Conservation (phyloP, 2,329 filamentous ascomycete genomes). For the Scedosporium dehoogii region DNA sequence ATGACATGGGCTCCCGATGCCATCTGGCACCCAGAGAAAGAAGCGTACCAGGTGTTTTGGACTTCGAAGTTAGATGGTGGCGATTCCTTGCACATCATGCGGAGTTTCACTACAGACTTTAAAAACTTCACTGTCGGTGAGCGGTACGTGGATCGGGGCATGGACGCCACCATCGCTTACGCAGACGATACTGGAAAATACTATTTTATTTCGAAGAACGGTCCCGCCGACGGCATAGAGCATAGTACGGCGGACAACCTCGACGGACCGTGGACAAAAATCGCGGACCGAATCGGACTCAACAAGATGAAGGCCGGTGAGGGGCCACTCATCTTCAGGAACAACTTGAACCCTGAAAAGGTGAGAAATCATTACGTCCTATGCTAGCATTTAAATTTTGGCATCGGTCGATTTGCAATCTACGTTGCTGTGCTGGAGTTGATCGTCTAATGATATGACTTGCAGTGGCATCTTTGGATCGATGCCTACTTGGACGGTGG, state of each 20-base stretch:
- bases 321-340: slow-evolving; percentile 11
- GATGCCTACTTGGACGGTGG: slow-evolving; percentile 11
- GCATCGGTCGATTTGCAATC: background rate
- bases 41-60: slow-evolving; percentile 5
- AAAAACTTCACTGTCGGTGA: slow-evolving; percentile 9
- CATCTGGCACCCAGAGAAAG: slow-evolving; percentile 20
- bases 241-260: slow-evolving; percentile 7
- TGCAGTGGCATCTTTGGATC: slow-evolving; percentile 12
- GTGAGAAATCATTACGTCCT: background rate
- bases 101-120: slow-evolving; percentile 10
- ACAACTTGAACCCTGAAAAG: slow-evolving; percentile 10
- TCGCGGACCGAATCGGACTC: slow-evolving; percentile 9
- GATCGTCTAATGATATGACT: background rate
- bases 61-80: slow-evolving; percentile 8
- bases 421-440: background rate
- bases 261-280: slow-evolving; percentile 9
- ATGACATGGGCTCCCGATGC: slow-evolving; percentile 32
- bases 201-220: slow-evolving; percentile 12
- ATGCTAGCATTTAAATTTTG: background rate
- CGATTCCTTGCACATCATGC: slow-evolving; percentile 10
- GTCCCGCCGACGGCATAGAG: slow-evolving; percentile 10
- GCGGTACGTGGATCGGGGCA: slow-evolving; percentile 8
- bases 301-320: slow-evolving; percentile 10
- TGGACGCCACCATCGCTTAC: slow-evolving; percentile 10
- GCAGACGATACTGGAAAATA: slow-evolving; percentile 6